These are phyloP conservation scores for Microthyrium microscopicum DNA, from an alignment of 2,329 filamentous ascomycete genomes.

Conservation along the genomic window DNA sequence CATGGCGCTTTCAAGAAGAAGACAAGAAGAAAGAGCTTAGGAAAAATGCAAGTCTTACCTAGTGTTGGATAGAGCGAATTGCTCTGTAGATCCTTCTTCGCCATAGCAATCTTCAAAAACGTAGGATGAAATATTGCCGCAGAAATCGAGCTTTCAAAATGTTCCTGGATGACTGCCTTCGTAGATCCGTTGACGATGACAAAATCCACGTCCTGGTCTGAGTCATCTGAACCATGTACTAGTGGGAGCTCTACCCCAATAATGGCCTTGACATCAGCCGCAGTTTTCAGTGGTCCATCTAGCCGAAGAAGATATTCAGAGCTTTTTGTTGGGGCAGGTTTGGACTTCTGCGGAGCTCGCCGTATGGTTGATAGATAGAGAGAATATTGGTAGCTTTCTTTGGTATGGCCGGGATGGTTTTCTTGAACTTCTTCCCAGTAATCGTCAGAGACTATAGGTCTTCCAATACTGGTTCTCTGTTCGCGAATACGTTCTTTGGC, in stretches of 20 bases:
- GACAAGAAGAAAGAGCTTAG: too few relatives aligned
- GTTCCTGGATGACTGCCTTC: background rate
- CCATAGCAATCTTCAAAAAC: background rate
- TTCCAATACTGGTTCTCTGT: background rate
- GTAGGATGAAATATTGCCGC: background rate
- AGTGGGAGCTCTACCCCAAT: background rate
- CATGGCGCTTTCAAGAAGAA: too few relatives aligned
- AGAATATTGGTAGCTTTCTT: conserved; percentile 5
- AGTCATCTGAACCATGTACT: background rate
- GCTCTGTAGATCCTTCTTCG: background rate
- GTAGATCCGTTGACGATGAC: conserved; percentile 1
- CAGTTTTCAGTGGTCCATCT: background rate
- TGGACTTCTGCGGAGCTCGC: background rate
- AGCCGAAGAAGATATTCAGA: background rate
- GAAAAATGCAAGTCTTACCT: too few relatives aligned
- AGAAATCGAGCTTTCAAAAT: too few relatives aligned
- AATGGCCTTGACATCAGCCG: background rate
- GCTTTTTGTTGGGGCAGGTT: background rate
- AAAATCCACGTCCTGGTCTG: background rate
- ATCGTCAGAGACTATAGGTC: background rate
- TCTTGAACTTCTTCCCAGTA: background rate
- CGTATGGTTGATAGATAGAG: background rate
- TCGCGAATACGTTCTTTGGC: background rate
- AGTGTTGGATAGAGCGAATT: conserved; percentile 2
- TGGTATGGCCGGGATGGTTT: background rate